Evolutionary conservation across 495 filamentous ascomycete species (phyloP).

Genomic region (Penicillium subrubescens): DNA sequence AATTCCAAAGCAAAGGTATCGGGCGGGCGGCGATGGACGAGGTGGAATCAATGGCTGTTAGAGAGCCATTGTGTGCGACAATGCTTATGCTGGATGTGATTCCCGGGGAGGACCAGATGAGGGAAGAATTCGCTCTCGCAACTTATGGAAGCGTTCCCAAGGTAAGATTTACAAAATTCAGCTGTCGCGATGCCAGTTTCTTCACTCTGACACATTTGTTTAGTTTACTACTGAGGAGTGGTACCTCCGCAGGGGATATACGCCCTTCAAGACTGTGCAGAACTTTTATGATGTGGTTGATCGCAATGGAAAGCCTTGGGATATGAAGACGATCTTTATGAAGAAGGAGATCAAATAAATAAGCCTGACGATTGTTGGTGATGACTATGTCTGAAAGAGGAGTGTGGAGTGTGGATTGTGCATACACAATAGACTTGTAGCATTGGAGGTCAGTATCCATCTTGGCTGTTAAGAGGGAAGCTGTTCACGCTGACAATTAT

Average conservation of each 20-base stretch:
- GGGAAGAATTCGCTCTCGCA: constrained; percentile 24
- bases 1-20: constrained; percentile 28
- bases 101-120: constrained; percentile 17
- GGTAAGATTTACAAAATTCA: constrained; percentile 10
- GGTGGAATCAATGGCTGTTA: constrained; percentile 27
- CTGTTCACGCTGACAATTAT: background rate
- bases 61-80: constrained; percentile 26
- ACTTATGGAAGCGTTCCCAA: constrained; percentile 21
- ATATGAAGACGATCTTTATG: constrained; percentile 28
- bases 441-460: background rate
- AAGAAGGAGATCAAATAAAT: constrained; percentile 21
- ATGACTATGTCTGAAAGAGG: background rate
- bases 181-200: too few relatives aligned
- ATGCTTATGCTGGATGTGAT: constrained; percentile 28
- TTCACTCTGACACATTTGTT: constrained; percentile 2
- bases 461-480: too few relatives aligned
- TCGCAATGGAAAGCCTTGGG: constrained; percentile 23
- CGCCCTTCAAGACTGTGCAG: constrained; percentile 13
- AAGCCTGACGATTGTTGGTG: too few relatives aligned
- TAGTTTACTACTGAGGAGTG: constrained; percentile 23
- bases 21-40: constrained; percentile 34
- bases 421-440: background rate
- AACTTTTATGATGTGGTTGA: constrained; percentile 19
- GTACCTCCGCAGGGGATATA: constrained; percentile 25
- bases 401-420: background rate